Percentiles rank a stretch among this genome's conserved stretches.
Evolutionary conservation across 1,284 basidiomycete genomes (phyloP).

Genomic region (Heterobasidion irregulare): DNA sequence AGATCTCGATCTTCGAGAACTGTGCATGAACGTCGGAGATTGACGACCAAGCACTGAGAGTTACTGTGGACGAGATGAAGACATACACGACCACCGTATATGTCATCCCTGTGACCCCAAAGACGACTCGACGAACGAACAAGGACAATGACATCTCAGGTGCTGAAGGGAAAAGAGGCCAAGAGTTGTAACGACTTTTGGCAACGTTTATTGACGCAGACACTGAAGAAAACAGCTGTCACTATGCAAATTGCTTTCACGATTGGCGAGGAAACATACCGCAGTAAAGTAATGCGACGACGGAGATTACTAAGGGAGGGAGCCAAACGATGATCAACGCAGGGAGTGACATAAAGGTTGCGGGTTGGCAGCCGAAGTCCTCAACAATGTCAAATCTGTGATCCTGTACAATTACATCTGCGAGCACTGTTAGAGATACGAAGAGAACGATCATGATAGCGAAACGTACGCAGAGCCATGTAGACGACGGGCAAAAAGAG

Average conservation of each 20-base stretch:
- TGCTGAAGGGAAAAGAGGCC: conserved; percentile 19
- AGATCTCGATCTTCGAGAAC: conserved; percentile 17
- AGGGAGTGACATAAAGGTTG: conserved; percentile 43
- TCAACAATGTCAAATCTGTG: conserved; percentile 61
- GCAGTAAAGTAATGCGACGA: conserved; percentile 30
- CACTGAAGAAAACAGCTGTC: conserved; percentile 3
- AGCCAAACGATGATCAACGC: conserved; percentile 49
- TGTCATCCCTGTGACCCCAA: conserved; percentile 26
- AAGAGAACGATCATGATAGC: not conserved
- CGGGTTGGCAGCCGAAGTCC: conserved; percentile 56
- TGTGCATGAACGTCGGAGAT: conserved; percentile 27
- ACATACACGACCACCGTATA: conserved; percentile 29
- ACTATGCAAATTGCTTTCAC: not conserved
- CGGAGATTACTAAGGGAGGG: conserved; percentile 43
- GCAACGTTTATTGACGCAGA: conserved; percentile 18
- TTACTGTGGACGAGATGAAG: conserved; percentile 22
- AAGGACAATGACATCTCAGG: conserved; percentile 24
- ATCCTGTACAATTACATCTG: conserved; percentile 59
- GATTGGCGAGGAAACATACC: conserved; percentile 19
- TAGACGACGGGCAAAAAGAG: conserved; percentile 46
- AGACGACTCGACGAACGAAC: conserved; percentile 31
- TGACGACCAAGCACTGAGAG: conserved; percentile 21
- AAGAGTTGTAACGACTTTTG: conserved; percentile 24
- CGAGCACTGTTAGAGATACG: conserved; percentile 1
- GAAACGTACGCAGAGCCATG: conserved; percentile 48